These are phyloP conservation scores for Didymella lethalis DNA, from an alignment of 2,329 filamentous ascomycete species.

Conservation along the genomic window DNA sequence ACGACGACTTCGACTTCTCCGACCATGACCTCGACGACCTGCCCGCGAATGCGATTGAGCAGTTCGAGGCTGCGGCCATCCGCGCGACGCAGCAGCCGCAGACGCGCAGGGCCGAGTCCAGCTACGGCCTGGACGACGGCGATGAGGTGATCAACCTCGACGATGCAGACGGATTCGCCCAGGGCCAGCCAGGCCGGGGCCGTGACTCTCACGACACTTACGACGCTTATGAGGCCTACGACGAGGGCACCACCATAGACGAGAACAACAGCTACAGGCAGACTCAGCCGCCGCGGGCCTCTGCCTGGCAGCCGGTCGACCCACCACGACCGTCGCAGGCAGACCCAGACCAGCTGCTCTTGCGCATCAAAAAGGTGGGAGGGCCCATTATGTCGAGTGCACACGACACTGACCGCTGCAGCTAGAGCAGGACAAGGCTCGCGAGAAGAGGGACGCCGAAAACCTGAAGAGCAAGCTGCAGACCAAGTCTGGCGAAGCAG, in stretches of 20 bases:
- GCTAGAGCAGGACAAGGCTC: constrained; percentile 55
- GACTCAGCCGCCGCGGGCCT: neutral
- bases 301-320: neutral
- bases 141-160: constrained; percentile 56
- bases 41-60: constrained; percentile 54
- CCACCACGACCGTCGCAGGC: constrained; percentile 36
- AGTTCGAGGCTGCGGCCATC: constrained; percentile 56
- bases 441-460: constrained; percentile 31
- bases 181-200: neutral
- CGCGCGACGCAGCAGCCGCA: constrained; percentile 51
- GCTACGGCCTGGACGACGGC: constrained; percentile 58
- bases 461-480: constrained; percentile 51
- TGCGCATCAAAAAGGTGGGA: constrained; percentile 53
- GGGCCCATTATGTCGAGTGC: too few species aligned
- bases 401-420: constrained; percentile 32
- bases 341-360: constrained; percentile 47
- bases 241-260: constrained; percentile 11
- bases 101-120: constrained; percentile 26
- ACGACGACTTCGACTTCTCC: constrained; percentile 56
- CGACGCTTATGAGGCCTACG: constrained; percentile 1
- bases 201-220: neutral
- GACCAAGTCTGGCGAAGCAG: constrained; percentile 72
- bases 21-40: constrained; percentile 57
- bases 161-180: constrained; percentile 32
- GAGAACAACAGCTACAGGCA: constrained; percentile 9